Conservation (phyloP, 129 eudicot genomes). For the Flaveria trinervia region DNA sequence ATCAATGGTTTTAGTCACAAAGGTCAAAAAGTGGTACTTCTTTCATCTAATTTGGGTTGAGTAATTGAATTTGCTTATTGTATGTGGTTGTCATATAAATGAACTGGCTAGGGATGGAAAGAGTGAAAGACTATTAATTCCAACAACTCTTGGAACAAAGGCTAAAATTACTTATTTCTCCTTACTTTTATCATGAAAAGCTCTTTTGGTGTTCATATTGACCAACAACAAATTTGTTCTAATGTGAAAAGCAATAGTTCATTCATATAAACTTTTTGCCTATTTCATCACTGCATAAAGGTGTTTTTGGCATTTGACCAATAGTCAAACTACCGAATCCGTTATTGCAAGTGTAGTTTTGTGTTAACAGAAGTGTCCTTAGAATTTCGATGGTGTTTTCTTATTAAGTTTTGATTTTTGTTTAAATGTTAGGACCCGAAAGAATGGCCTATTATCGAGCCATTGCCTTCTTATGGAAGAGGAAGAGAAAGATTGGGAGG, state of each 20-base stretch:
- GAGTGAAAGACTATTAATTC: constrained; percentile 10
- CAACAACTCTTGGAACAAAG: constrained; percentile 11
- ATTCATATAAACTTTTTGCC: background rate
- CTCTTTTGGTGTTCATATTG: background rate
- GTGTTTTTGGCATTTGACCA: constrained; percentile 17
- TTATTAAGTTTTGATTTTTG: background rate
- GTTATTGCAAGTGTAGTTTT: constrained; percentile 9
- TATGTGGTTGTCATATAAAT: constrained; percentile 34
- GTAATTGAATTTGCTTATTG: constrained; percentile 28
- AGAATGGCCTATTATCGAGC: constrained; percentile 93
- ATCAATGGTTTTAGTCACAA: constrained; percentile 16
- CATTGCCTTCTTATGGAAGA: constrained; percentile 98
- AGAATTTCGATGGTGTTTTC: background rate
- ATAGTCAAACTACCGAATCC: background rate
- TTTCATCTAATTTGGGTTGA: constrained; percentile 31
- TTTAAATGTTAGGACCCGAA: constrained; percentile 59
- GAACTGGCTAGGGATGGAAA: background rate
- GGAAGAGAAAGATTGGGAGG: constrained; percentile 95
- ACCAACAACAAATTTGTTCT: constrained; percentile 12
- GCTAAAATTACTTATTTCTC: constrained; percentile 4
- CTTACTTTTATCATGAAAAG: background rate
- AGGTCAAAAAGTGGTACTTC: constrained; percentile 25
- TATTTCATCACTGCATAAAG: background rate
- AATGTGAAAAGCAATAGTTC: constrained; percentile 5
- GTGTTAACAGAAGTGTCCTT: background rate